Percentiles rank a stretch among this genome's conserved stretches.
These are phyloP conservation scores for Phytopythium boreale DNA, from an alignment of 352 stramenopile species.

Conservation along the genomic window DNA sequence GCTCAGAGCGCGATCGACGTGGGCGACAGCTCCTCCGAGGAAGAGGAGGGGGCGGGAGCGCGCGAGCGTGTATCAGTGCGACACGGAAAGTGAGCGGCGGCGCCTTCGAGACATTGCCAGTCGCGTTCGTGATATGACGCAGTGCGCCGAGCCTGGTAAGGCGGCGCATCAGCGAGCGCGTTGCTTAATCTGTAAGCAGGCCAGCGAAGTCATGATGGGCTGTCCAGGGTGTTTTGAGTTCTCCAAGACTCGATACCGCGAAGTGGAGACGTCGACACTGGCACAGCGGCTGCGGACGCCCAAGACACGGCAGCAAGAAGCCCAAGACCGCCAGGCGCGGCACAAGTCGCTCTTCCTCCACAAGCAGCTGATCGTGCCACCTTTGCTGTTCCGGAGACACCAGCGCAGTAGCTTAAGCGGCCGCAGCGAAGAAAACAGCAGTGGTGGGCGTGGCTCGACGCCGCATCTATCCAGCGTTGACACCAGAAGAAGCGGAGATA, in stretches of 20 bases:
- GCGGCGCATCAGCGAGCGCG: background rate
- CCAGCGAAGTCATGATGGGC: conserved; percentile 21
- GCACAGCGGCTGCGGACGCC: conserved; percentile 50
- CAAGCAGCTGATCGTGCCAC: conserved; percentile 44
- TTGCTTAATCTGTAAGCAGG: conserved; percentile 37
- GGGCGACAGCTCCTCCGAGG: conserved; percentile 15
- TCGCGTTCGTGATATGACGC: background rate
- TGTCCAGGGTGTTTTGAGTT: conserved; percentile 74
- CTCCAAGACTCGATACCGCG: conserved; percentile 29
- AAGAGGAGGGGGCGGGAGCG: conserved; percentile 17
- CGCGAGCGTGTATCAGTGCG: background rate
- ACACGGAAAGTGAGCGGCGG: conserved; percentile 2
- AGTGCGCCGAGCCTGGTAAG: background rate
- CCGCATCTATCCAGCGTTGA: background rate
- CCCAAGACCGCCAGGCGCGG: conserved; percentile 27
- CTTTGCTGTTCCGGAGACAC: conserved; percentile 16
- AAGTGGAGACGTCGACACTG: conserved; percentile 28
- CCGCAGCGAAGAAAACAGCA: background rate
- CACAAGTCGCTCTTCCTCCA: conserved; percentile 38
- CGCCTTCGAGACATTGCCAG: background rate
- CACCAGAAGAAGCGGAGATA: background rate
- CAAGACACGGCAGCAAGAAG: conserved; percentile 52
- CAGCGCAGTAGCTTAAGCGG: background rate
- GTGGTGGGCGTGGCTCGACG: background rate
- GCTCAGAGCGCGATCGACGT: conserved; percentile 14